phyloP scores from a whole-genome alignment of 2,329 filamentous ascomycete genomes.

The Alternaria rosae region DNA sequence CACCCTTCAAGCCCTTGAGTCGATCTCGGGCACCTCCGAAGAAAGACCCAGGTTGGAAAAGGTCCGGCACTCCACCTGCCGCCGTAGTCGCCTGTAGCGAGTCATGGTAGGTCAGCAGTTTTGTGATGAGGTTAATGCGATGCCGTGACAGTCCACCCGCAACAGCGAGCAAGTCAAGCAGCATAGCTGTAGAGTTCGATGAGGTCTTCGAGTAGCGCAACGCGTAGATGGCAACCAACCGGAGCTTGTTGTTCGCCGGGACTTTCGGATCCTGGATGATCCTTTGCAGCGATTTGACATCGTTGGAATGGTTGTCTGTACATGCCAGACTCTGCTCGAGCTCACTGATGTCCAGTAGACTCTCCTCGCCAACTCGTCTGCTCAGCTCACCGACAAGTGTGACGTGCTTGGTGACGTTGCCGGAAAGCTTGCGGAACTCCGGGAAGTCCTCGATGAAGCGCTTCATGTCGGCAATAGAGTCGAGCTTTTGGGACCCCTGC shows the following conservation, averaged over 20 bases:
- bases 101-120: constrained; percentile 83
- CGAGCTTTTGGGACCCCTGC: constrained; percentile 94
- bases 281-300: constrained; percentile 90
- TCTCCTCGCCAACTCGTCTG: constrained; percentile 83
- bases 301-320: constrained; percentile 90
- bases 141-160: constrained; percentile 81
- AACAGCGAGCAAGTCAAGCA: constrained; percentile 84
- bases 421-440: constrained; percentile 94
- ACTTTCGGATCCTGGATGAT: constrained; percentile 83
- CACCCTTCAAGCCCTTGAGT: constrained; percentile 94
- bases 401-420: constrained; percentile 98
- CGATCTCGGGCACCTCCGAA: constrained; percentile 87
- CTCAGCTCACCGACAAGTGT: constrained; percentile 94
- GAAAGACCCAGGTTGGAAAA: constrained; percentile 87
- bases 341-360: constrained; percentile 93
- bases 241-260: constrained; percentile 81
- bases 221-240: constrained; percentile 92
- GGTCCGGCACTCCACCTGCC: constrained; percentile 82
- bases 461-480: constrained; percentile 98
- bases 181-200: constrained; percentile 80
- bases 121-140: constrained; percentile 79
- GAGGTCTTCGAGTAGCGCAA: constrained; percentile 89
- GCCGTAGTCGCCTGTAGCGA: constrained; percentile 79
- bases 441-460: constrained; percentile 99
- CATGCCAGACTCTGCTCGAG: constrained; percentile 96